Evolutionary conservation across 2,329 filamentous ascomycete species (phyloP).

Genomic region (Rachicladosporium sp.): DNA sequence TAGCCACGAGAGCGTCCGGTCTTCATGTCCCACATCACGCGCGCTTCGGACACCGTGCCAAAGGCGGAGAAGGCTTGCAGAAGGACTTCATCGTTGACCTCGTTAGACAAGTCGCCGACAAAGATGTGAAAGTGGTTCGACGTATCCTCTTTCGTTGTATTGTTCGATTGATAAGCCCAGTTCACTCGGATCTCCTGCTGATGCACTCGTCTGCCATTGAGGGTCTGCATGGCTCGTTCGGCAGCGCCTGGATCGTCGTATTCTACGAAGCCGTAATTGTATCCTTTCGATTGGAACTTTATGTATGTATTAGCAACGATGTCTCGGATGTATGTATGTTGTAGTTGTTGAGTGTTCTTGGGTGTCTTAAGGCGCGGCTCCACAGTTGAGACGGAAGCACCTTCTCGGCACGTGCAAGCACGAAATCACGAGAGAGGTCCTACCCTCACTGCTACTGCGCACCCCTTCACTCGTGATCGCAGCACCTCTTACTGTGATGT

Average conservation of each 20-base stretch:
- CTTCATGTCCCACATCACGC: constrained; percentile 99
- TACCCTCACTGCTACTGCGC: too few relatives aligned
- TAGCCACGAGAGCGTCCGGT: constrained; percentile 94
- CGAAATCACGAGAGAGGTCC: too few relatives aligned
- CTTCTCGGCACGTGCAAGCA: too few relatives aligned
- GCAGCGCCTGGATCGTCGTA: constrained; percentile 96
- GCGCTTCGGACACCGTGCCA: constrained; percentile 88
- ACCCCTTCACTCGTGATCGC: too few relatives aligned
- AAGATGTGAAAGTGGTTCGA: constrained; percentile 99
- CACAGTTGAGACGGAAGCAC: too few relatives aligned
- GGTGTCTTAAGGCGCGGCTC: too few relatives aligned
- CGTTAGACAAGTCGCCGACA: constrained; percentile 92
- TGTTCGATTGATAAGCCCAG: constrained; percentile 98
- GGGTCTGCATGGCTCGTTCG: constrained; percentile 90
- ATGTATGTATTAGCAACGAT: too few relatives aligned
- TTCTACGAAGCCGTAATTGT: constrained; percentile 98
- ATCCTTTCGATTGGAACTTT: constrained; percentile 68
- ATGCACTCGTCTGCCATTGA: constrained; percentile 91
- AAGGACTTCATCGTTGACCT: constrained; percentile 94
- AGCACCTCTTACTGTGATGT: constrained; percentile 1
- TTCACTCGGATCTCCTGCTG: constrained; percentile 98
- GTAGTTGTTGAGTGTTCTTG: too few relatives aligned
- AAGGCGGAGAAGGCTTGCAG: constrained; percentile 92
- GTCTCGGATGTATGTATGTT: too few relatives aligned
- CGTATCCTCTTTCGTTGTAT: constrained; percentile 86